Evolutionary conservation across 768 basidiomycete genomes (phyloP), one percentile per base, ranked within the genome.

Genomic region (Amanita jacksonii): DNA sequence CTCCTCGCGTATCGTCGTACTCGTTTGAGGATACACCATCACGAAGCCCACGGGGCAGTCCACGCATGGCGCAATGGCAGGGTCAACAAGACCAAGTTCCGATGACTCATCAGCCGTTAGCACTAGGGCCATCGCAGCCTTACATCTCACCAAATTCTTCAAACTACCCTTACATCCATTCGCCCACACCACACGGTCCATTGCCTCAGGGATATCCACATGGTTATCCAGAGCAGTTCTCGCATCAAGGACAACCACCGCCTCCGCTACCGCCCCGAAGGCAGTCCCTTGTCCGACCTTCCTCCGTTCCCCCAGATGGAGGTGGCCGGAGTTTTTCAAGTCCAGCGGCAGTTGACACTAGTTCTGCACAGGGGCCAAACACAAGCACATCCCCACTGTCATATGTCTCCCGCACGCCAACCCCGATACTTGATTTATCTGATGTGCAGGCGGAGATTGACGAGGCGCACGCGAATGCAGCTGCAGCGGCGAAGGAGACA

Each of bases 381-480:
- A 1, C 16, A 12, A 32, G 41, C 22, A 32, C 15, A 9, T 12
- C 42, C 25, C 18, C 16, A 5, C 56, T 59, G 3, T 57, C 62
- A 18, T 69, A 71, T 43, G 72, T 81, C n/a, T 79, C 79, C 41
- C 73, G 81, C 41, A 81, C 81, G 33, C 79, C 81, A 23, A 82
- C 79, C 35, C 81, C 79, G 25, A 75, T 70, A 40, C 62, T 88
- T 23, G 85, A 89, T 59, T 56, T 86, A 35, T 67, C 72, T 4
- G 81, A 75, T 1, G 67, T 89, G 41, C 83, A 86, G 52, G 75
- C 73, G 16, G 76, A 86, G 65, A 89, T 82, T 51, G 91, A 93
- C 57, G 68, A 67, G 8, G 85, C 85, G 16, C 80, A 86, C 52
- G 78, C 80, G 47, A 72, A 79, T 34, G 86, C 84, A 16, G 76